Base-by-base conservation (phyloP, 805 yeast genomes). In the Candida hungchunana region DNA sequence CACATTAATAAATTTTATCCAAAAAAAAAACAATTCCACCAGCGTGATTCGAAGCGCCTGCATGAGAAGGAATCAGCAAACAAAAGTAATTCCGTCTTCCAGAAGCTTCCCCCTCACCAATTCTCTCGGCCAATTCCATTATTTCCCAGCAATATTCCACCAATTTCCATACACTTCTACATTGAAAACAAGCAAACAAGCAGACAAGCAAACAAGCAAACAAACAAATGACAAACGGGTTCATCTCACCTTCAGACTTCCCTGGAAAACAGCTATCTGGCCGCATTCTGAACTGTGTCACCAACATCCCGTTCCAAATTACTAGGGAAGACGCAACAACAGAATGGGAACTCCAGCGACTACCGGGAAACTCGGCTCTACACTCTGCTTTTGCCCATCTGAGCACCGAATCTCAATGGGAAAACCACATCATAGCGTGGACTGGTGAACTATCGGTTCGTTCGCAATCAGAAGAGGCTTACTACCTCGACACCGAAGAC, bases 391-490 rank as follows among this genome's bases (percentile, higher is more conserved):
- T 84, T 42, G 69, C 73, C 41, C 79, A 74, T 52, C 62, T 88
- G 34, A 69, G 66, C 33, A 73, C 73, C 38, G 75, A 77, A 30
- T 73, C 89, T 0, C 73, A 78, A 16, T 90, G 96, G 93, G 95
- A 88, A 43, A 80, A 89, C 30, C 85, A 87, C 47, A 63, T 86
- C 33, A 78, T 93, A 34, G 97, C 87, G 1, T 93, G 98, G 98
- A 84, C 97, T 0, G 98, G 98, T 30, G 97, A 88, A 59, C 67
- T 93, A 42, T 37, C 46, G 42, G 32, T 38, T 29, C 10, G 32
- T 36, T 33, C 39, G 13, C 39, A 39, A 6, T 36, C 42, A 7
- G 77, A 68, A 24, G 89, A 82, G 46, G 82, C 87, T 0, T 64
- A 77, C 45, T 80, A 76, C 53, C 61, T 76, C 46, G 67, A 70